These are phyloP conservation scores for Agaricus subrufescens DNA, from an alignment of 768 basidiomycete species.

Conservation along the genomic window DNA sequence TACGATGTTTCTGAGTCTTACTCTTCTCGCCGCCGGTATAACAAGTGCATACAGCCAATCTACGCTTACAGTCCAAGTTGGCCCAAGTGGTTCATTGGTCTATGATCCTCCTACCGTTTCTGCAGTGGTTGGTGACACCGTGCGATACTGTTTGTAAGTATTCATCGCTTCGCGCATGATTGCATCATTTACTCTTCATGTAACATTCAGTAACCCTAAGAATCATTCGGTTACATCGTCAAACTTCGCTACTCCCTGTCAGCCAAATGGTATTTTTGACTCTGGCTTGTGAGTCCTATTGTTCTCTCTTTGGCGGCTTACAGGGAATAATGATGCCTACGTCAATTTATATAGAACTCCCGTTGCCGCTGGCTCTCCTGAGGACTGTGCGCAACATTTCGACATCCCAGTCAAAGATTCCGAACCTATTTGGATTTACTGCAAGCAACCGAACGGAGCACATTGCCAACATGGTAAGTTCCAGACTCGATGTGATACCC, in stretches of 20 bases:
- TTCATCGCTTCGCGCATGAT: conserved; percentile 12
- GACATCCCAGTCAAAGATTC: conserved; percentile 23
- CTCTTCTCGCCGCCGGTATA: conserved; percentile 19
- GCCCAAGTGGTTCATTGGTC: conserved; percentile 23
- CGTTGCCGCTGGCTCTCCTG: conserved; percentile 35
- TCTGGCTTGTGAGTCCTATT: conserved; percentile 32
- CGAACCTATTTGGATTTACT: conserved; percentile 52
- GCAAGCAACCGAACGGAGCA: conserved; percentile 35
- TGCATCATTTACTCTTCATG: background rate
- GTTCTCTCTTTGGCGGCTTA: background rate
- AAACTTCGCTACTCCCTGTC: conserved; percentile 35
- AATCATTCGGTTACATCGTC: conserved; percentile 47
- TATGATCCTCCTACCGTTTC: conserved; percentile 31
- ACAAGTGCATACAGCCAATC: conserved; percentile 25
- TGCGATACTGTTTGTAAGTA: conserved; percentile 47
- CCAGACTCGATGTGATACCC: too few relatives aligned
- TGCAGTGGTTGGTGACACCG: conserved; percentile 39
- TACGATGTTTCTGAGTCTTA: conserved; percentile 9
- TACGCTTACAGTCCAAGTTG: conserved; percentile 30
- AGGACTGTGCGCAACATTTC: conserved; percentile 33
- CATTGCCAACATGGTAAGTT: conserved; percentile 43
- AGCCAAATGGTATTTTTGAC: conserved; percentile 23
- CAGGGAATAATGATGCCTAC: background rate
- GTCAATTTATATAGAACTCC: conserved; percentile 23
- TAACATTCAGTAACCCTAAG: conserved; percentile 33